These are phyloP conservation scores for Fomes fomentarius DNA, from an alignment of 1,284 basidiomycete genomes.

Conservation along the genomic window DNA sequence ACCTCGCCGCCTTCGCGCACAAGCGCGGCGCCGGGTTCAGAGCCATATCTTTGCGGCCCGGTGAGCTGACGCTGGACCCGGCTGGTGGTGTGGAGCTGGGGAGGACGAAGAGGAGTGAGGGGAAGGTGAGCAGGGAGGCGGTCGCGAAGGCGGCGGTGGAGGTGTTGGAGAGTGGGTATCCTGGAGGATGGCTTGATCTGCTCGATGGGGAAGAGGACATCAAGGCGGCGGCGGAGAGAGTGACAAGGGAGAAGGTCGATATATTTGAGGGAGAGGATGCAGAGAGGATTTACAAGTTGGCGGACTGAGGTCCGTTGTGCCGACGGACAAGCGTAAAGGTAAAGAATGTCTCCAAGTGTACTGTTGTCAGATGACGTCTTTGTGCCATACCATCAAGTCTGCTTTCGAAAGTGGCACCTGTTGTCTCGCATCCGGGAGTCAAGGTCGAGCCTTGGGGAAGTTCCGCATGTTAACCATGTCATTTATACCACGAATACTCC, in stretches of 20 bases:
- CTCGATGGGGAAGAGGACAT: background rate
- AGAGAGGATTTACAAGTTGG: background rate
- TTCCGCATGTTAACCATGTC: too few species aligned
- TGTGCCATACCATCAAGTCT: too few species aligned
- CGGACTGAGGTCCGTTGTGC: too few species aligned
- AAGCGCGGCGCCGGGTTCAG: background rate
- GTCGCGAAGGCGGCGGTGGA: background rate
- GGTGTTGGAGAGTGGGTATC: background rate
- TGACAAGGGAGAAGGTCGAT: background rate
- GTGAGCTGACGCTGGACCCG: background rate
- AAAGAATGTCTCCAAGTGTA: too few species aligned
- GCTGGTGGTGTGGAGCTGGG: background rate
- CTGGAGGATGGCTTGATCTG: background rate
- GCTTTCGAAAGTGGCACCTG: too few species aligned
- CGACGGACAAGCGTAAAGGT: too few species aligned
- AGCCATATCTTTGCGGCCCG: background rate
- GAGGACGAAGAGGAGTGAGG: background rate
- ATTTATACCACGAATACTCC: too few species aligned
- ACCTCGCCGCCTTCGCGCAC: background rate
- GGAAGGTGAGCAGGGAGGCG: background rate
- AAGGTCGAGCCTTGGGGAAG: too few species aligned
- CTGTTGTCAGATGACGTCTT: too few species aligned
- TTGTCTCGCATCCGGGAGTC: too few species aligned
- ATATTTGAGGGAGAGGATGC: background rate
- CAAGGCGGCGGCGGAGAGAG: background rate